These are phyloP conservation scores for Colletotrichum theobromicola DNA, from an alignment of 2,329 filamentous ascomycete genomes.

Conservation along the genomic window DNA sequence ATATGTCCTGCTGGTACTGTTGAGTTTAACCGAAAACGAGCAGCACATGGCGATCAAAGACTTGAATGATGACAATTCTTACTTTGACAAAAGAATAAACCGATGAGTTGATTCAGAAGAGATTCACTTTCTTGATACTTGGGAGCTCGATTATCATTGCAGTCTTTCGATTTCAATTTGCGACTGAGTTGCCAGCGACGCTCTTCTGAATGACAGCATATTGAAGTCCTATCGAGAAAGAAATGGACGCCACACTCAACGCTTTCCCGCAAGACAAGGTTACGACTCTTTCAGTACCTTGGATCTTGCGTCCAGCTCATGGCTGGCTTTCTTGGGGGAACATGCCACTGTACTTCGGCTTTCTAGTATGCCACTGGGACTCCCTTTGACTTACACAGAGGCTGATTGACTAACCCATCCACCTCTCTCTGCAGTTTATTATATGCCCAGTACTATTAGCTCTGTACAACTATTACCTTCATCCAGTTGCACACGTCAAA, in stretches of 20 bases:
- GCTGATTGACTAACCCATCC: not conserved
- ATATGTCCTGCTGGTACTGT: rapidly evolving
- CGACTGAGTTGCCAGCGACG: not conserved
- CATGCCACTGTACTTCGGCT: not conserved
- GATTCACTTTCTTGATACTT: not conserved
- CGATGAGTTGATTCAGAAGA: not conserved
- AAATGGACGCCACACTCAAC: not conserved
- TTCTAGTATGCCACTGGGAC: not conserved
- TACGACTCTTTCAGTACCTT: not conserved
- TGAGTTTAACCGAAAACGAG: not conserved
- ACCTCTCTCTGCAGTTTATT: not conserved
- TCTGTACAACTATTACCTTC: not conserved
- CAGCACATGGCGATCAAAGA: not conserved
- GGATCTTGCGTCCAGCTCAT: not conserved
- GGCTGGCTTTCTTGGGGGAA: not conserved
- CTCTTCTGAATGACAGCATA: not conserved
- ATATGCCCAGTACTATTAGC: not conserved
- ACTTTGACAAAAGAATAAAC: not conserved
- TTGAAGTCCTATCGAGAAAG: not conserved
- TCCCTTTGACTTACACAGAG: not conserved
- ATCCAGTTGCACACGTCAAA: not conserved
- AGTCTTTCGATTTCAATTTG: not conserved
- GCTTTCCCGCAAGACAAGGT: not conserved
- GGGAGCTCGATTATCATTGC: not conserved
- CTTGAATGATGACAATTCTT: not conserved